Evolutionary conservation across 306 rosid species (phyloP), one percentile per base, ranked within the genome.

Genomic region (Amphicarpaea edgeworthii): DNA sequence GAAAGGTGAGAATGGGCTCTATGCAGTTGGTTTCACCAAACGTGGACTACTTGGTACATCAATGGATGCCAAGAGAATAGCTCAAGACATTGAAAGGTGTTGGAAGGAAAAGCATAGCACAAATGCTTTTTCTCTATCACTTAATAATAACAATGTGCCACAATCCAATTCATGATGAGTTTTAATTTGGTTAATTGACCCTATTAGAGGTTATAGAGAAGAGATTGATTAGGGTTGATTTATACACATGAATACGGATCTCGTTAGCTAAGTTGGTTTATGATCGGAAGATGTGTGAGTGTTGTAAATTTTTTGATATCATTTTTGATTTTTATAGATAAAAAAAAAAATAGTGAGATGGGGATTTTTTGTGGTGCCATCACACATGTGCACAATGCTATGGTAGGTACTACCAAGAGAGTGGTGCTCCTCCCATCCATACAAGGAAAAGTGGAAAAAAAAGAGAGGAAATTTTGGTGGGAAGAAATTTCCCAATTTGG

Each of bases 11-110:
- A 53, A 77, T 54, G 99, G 99, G 16, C 87, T 96, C 1, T 96
- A 96, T 71, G 97, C 99, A 0, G 97, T 91, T 72, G 99, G 99
- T 79, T 96, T 96, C 75, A 96, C 99, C 8, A 96, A 91, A 83
- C 88, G 90, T 17, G 99, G 99, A 40, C 30, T 96, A 16, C 92
- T 88, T 49, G 99, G 99, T 51, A 84, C 99, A 7, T 83, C 96
- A 8, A 77, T 88, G 89, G 99, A 96, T 77, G 91, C 99, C n/a
- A 84, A 86, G 55, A 87, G 83, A 62, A 89, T 96, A 65, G 98
- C 99, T 4, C 75, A 92, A 9, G 98, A 96, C 68, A 89, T 96
- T 63, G 88, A 84, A 71, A 73, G 41, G 69, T 86, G 87, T 81
- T 85, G 92, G 90, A 85, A 84, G 85, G 84, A 87, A 57, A 87